A percentile compares a stretch with the other conserved stretches of the same genome.
These are phyloP conservation scores for Phytopythium montanum DNA, from an alignment of 352 stramenopile genomes.

Conservation along the genomic window DNA sequence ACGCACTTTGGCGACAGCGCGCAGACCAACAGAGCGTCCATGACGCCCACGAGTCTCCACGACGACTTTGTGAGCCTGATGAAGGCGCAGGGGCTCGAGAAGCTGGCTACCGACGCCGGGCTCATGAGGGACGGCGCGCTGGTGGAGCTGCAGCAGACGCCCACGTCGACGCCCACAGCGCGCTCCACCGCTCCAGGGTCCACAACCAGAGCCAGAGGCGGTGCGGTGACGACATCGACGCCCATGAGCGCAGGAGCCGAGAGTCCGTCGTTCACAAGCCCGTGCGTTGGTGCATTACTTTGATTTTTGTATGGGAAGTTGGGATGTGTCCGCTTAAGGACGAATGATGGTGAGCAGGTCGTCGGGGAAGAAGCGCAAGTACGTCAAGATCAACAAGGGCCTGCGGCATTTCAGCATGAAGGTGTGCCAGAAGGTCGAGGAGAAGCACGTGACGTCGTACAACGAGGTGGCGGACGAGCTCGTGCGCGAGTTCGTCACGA, in stretches of 20 bases:
- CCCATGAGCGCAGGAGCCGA: constrained; percentile 6
- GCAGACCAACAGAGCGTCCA: constrained; percentile 14
- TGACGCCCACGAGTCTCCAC: constrained; percentile 74
- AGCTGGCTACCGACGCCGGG: constrained; percentile 76
- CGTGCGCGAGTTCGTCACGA: constrained; percentile 86
- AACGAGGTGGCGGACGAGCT: constrained; percentile 95
- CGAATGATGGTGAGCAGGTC: constrained; percentile 20
- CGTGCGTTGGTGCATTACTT: constrained; percentile 46
- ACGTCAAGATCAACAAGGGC: constrained; percentile 88
- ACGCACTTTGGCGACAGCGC: neutral
- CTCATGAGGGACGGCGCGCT: constrained; percentile 73
- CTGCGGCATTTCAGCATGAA: constrained; percentile 96
- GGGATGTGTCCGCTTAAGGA: too few species aligned
- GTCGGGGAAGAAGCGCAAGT: constrained; percentile 75
- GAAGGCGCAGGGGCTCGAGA: constrained; percentile 78
- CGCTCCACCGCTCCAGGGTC: constrained; percentile 9
- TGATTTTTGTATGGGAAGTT: too few species aligned
- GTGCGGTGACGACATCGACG: neutral
- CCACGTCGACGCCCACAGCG: constrained; percentile 10
- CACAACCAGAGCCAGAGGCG: neutral
- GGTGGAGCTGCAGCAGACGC: constrained; percentile 40
- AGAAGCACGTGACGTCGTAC: constrained; percentile 94
- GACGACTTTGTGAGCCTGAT: constrained; percentile 88
- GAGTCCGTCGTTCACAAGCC: constrained; percentile 57
- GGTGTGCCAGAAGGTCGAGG: constrained; percentile 96